Evolutionary conservation across 2,329 filamentous ascomycete species (phyloP), one percentile per base, ranked within the genome.

Genomic region (Hyphodiscus sp.): DNA sequence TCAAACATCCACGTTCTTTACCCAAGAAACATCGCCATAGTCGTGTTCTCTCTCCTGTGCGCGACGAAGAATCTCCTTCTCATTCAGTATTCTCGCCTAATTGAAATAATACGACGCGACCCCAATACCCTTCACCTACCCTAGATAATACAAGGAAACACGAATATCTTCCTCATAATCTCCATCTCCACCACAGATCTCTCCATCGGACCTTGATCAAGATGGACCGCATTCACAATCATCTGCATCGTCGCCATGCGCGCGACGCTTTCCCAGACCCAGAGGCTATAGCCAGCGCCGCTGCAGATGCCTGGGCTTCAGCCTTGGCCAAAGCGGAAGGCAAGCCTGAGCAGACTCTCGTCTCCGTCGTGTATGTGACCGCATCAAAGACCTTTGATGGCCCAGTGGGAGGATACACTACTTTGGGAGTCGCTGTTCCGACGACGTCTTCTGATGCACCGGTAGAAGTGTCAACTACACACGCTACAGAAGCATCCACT

Each of bases 321-420:
- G 33, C 33, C 13, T 38, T 38, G 47, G 54, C 59, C 33, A 53
- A 56, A 26, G 45, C 59, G 16, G 54, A 59, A 45, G 44, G 62
- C 56, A 45, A 45, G 11, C 7, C 55, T 46, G 8, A 62, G 44
- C 50, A 61, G 18, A 74, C 71, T 2, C 61, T 73, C 47, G 65
- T 74, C 11, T 68, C 69, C 0, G 67, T 77, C 42, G 71, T 81
- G 43, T 78, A 80, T 64, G 71, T 79, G 45, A 81, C 79, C 0
- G 70, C 75, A 29, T 61, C 71, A 20, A 71, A 75, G 51, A 81
- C 79, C 41, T 82, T 80, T 58, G 67, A 70, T 16, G 78, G 76
- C 23, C 69, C 71, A 1, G 68, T 79, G 55, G 76, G 69, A 52
- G 75, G 75, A 55, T 78, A 74, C 61, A 68, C 69, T 15, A 78